These are phyloP conservation scores for Dentipellis sp. DNA, from an alignment of 768 basidiomycete genomes.

Conservation along the genomic window DNA sequence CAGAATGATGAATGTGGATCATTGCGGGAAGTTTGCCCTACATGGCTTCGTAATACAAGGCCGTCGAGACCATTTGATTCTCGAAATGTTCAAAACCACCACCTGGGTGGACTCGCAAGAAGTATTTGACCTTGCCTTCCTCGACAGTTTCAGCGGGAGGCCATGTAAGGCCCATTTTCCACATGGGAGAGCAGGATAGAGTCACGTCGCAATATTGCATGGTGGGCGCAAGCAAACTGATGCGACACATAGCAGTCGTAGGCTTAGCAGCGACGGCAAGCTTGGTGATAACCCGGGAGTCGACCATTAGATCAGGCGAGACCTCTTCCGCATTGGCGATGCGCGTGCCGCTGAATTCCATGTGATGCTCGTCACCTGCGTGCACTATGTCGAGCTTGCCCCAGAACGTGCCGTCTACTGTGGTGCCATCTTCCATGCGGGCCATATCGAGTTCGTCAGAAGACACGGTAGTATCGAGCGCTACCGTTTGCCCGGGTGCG, in stretches of 20 bases:
- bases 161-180: slow-evolving; percentile 72
- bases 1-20: background rate
- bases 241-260: slow-evolving; percentile 63
- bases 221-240: slow-evolving; percentile 64
- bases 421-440: slow-evolving; percentile 81
- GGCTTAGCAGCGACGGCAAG: slow-evolving; percentile 70
- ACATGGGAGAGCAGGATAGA: slow-evolving; percentile 59
- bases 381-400: slow-evolving; percentile 82
- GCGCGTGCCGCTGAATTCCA: slow-evolving; percentile 80
- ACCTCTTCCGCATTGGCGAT: slow-evolving; percentile 48
- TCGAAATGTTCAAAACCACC: slow-evolving; percentile 85
- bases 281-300: slow-evolving; percentile 69
- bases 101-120: slow-evolving; percentile 74
- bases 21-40: slow-evolving; percentile 25
- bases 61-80: slow-evolving; percentile 68
- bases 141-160: slow-evolving; percentile 61
- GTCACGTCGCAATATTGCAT: slow-evolving; percentile 77
- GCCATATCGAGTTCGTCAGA: slow-evolving; percentile 86
- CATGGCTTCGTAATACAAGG: slow-evolving; percentile 83
- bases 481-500: slow-evolving; percentile 67
- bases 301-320: slow-evolving; percentile 61
- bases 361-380: slow-evolving; percentile 61
- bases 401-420: slow-evolving; percentile 82
- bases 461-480: slow-evolving; percentile 67
- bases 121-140: slow-evolving; percentile 74